phyloP scores from a whole-genome alignment of 78 protist species.

The Parvularia atlantis region DNA sequence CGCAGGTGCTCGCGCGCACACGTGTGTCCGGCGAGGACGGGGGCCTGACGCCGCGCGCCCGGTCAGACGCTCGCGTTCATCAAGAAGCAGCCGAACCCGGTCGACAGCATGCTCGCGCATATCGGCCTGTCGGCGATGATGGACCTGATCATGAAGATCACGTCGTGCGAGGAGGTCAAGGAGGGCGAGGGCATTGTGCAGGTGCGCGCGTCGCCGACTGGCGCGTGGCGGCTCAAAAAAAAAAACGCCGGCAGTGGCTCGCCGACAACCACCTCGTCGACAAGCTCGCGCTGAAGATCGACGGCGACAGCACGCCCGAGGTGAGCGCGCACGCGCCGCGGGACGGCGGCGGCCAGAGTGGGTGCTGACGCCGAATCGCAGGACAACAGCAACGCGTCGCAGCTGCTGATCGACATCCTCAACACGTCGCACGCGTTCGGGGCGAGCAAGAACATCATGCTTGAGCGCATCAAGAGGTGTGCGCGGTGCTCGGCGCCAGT shows the following conservation, averaged over 20 bases:
- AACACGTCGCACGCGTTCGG: too few species aligned
- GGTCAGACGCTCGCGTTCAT: conserved; percentile 39
- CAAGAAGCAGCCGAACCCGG: conserved; percentile 26
- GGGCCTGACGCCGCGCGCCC: too few species aligned
- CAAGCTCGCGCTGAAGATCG: too few species aligned
- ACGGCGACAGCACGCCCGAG: conserved; percentile 47
- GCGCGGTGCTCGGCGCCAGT: too few species aligned
- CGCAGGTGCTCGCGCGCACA: neutral
- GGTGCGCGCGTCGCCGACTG: too few species aligned
- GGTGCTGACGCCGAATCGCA: conserved; percentile 6
- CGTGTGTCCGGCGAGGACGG: too few species aligned
- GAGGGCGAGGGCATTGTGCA: conserved; percentile 29
- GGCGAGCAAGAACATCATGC: too few species aligned
- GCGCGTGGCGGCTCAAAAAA: too few species aligned
- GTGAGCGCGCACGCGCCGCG: neutral
- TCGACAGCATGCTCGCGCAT: conserved; percentile 41
- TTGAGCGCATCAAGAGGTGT: too few species aligned
- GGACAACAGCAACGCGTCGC: conserved; percentile 50
- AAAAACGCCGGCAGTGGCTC: too few species aligned
- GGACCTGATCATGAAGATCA: conserved; percentile 43
- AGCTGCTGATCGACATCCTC: conserved; percentile 41
- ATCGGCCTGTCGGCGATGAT: conserved; percentile 47
- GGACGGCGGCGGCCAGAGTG: neutral
- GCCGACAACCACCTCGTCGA: neutral
- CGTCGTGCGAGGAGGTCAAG: conserved; percentile 33